phyloP scores from a whole-genome alignment of 2,329 filamentous ascomycete genomes.

The Penicillium italicum region DNA sequence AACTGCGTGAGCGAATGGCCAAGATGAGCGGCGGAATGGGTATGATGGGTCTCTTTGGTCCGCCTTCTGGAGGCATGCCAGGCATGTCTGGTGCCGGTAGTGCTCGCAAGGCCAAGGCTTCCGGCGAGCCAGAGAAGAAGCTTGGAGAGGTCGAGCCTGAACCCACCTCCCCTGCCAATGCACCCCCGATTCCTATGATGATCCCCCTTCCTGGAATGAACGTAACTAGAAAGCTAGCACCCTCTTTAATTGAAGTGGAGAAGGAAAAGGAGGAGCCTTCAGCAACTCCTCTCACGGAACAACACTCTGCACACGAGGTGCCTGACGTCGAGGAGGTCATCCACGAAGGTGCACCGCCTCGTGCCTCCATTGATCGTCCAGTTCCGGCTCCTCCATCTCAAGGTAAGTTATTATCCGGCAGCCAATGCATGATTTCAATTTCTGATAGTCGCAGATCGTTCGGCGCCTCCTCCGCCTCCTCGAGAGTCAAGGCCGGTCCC shows the following conservation, averaged over 20 bases:
- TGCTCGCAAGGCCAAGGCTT: constrained; percentile 50
- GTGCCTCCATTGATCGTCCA: constrained; percentile 42
- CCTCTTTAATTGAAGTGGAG: constrained; percentile 45
- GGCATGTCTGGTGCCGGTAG: constrained; percentile 47
- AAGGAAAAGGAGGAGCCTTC: constrained; percentile 51
- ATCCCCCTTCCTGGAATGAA: constrained; percentile 68
- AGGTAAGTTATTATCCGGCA: constrained; percentile 42
- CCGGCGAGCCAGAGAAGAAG: constrained; percentile 35
- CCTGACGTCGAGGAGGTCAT: constrained; percentile 54
- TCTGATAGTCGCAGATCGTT: constrained; percentile 38
- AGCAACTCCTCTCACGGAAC: constrained; percentile 41
- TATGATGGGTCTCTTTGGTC: constrained; percentile 90
- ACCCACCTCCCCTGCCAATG: constrained; percentile 29
- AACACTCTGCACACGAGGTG: constrained; percentile 46
- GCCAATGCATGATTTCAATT: neutral
- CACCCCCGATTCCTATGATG: constrained; percentile 53
- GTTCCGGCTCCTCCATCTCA: constrained; percentile 46
- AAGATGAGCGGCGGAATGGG: constrained; percentile 98
- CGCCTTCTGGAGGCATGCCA: constrained; percentile 60
- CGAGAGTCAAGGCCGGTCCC: constrained; percentile 39
- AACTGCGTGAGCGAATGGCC: constrained; percentile 90
- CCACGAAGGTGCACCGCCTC: constrained; percentile 32
- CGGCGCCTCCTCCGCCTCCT: constrained; percentile 44
- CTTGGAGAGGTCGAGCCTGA: constrained; percentile 35
- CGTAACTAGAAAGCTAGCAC: constrained; percentile 44